Percentiles rank a stretch among this genome's conserved stretches.
Conservation (phyloP, 148 eudicot species). For the Rhododendron griersonianum region DNA sequence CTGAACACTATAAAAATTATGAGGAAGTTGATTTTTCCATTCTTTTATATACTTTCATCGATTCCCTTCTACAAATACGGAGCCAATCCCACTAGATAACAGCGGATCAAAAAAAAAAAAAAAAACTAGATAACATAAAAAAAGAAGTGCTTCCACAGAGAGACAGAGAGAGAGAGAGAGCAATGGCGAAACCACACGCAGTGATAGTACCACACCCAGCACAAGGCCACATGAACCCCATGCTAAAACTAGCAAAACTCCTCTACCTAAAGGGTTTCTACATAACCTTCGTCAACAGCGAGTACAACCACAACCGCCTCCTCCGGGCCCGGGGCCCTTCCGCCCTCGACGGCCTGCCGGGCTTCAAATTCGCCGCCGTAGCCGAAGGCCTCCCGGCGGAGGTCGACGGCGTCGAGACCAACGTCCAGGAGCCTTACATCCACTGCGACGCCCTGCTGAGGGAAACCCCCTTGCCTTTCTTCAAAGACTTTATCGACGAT, state of each 20-base stretch:
- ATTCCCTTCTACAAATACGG: no score
- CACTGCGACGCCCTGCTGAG: slow-evolving; percentile 11
- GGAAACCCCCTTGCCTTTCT: slow-evolving; percentile 12
- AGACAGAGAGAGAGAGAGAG: not conserved
- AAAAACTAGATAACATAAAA: not conserved
- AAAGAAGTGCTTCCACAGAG: not conserved
- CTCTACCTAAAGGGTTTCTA: not conserved
- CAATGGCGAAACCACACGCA: not conserved
- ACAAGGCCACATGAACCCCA: not conserved
- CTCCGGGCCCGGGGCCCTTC: not conserved
- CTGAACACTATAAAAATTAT: no score
- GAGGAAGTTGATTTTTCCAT: no score
- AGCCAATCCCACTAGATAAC: no score
- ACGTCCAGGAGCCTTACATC: not conserved
- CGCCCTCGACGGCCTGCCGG: not conserved
- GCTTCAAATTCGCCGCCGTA: not conserved
- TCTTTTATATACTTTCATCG: no score
- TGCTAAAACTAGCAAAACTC: not conserved
- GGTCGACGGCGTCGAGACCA: not conserved
- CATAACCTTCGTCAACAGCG: not conserved
- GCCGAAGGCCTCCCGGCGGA: not conserved
- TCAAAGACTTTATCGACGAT: slow-evolving; percentile 26
- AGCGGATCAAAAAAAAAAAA: no score
- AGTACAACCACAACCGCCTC: not conserved
- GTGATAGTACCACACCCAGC: not conserved